Base-by-base conservation (phyloP, 805 yeast species). In the Barnettozyma wickerhamii region DNA sequence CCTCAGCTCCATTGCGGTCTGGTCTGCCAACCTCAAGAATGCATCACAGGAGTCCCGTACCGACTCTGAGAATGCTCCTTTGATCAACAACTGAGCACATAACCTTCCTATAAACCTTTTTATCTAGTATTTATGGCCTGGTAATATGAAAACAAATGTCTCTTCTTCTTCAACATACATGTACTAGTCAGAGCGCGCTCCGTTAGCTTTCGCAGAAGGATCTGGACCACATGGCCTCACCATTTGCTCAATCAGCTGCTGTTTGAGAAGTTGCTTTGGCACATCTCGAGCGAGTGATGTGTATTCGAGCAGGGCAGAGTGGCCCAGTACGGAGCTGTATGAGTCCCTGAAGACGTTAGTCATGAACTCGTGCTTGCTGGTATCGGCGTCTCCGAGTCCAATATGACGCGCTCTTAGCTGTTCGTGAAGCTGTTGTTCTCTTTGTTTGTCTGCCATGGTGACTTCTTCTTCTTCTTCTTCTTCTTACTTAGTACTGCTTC, bases 371-470 rank as follows among this genome's bases (percentile, higher is more conserved):
- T 69, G 68, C 38, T 81, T 67, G 0, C 82, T 68, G 0, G 95
- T 88, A 39, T 78, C 80, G 9, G 89, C 71, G 53, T 78, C 72
- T 0, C 96, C 96, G 1, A 90, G 59, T 2, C 95, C 95, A 18
- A 82, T 66, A 55, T 84, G 79, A 53, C 81, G 77, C 32, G 77
- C 55, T 51, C 79, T 80, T 38, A 77, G 65, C 24, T 67, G 72
- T 35, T 75, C 77, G 54, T 69, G 80, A 35, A 68, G 66, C 51
- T 75, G 82, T 45, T 70, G 70, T 32, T 80, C 84, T 47, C 83
- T 66, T 18, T 77, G 66, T 60, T 76, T 78, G 50, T 83, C 89
- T 5, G 87, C 81, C 88, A 74, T 40, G 9, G 23, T 10, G 24
- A 17, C 21, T 12, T 14, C 34, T n/a, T 13, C 15, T 7, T 28